A percentile compares a stretch with the other conserved stretches of the same genome.
Conservation (phyloP, 306 rosid species). For the Parietaria judaica region DNA sequence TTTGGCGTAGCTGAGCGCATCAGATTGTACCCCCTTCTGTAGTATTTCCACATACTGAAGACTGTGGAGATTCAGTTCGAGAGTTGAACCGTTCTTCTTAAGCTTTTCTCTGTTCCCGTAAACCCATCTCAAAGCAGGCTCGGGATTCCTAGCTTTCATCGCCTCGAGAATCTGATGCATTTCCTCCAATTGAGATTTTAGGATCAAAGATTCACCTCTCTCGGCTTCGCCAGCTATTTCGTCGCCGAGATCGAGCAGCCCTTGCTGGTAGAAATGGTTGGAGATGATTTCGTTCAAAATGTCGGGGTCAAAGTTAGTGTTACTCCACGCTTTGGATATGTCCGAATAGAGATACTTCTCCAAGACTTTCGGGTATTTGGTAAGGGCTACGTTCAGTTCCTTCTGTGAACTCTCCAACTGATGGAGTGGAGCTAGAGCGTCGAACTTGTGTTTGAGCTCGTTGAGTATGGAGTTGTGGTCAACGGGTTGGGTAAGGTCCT, state of each 20-base stretch:
- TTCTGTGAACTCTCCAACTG: constrained; percentile 63
- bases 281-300: constrained; percentile 58
- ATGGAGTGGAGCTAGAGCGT: constrained; percentile 42
- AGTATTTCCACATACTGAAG: constrained; percentile 68
- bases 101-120: constrained; percentile 46
- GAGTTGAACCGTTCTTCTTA: constrained; percentile 40
- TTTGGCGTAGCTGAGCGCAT: constrained; percentile 59
- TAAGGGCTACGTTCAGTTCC: constrained; percentile 46
- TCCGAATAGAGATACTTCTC: constrained; percentile 57
- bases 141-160: constrained; percentile 50
- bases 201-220: constrained; percentile 37
- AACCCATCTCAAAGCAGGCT: constrained; percentile 80
- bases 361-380: constrained; percentile 57
- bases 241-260: constrained; percentile 71
- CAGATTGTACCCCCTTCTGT: constrained; percentile 43
- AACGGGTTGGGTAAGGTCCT: constrained; percentile 28
- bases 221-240: constrained; percentile 61
- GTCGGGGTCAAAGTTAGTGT: constrained; percentile 60
- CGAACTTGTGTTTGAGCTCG: constrained; percentile 52
- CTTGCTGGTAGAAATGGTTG: constrained; percentile 63
- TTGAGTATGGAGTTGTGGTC: constrained; percentile 49
- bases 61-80: constrained; percentile 61
- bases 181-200: constrained; percentile 54
- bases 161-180: constrained; percentile 67
- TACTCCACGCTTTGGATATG: constrained; percentile 78